Evolutionary conservation across 108 stramenopile species (phyloP).

Genomic region (Fragilaria crotonensis): DNA sequence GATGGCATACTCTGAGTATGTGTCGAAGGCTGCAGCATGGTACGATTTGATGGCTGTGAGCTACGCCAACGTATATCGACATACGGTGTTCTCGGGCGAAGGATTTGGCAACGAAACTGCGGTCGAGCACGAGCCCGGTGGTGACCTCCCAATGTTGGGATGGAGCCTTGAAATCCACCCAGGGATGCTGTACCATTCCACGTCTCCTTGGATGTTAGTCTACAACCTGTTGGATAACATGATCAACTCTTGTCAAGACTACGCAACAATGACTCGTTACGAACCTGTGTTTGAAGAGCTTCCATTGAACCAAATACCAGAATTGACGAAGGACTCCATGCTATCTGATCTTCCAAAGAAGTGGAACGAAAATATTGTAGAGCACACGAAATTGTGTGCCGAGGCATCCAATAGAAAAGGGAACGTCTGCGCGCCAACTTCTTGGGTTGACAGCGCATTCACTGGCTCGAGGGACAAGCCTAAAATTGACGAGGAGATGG

Average conservation of each 20-base stretch:
- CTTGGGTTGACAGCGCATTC: background rate
- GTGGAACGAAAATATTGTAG: slow-evolving; percentile 21
- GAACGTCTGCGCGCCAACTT: background rate
- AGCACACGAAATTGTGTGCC: background rate
- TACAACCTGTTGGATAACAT: slow-evolving; percentile 59
- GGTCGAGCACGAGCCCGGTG: slow-evolving; percentile 61
- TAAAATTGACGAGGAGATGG: background rate
- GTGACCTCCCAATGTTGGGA: slow-evolving; percentile 56
- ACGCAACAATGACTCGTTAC: background rate
- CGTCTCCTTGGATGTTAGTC: slow-evolving; percentile 48
- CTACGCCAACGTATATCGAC: background rate
- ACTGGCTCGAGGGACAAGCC: background rate
- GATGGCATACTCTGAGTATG: background rate
- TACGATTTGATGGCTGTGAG: background rate
- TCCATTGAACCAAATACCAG: slow-evolving; percentile 14
- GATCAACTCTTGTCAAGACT: background rate
- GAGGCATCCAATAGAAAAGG: background rate
- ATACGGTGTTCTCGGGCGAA: background rate
- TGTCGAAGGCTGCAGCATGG: background rate
- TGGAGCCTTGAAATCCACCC: slow-evolving; percentile 70
- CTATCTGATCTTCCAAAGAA: slow-evolving; percentile 50
- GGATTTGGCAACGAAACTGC: background rate
- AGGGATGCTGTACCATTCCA: slow-evolving; percentile 67
- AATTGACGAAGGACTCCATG: slow-evolving; percentile 41
- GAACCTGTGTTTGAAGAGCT: background rate